Evolutionary conservation across 768 basidiomycete genomes (phyloP).

Genomic region (Auriscalpium microsporum): DNA sequence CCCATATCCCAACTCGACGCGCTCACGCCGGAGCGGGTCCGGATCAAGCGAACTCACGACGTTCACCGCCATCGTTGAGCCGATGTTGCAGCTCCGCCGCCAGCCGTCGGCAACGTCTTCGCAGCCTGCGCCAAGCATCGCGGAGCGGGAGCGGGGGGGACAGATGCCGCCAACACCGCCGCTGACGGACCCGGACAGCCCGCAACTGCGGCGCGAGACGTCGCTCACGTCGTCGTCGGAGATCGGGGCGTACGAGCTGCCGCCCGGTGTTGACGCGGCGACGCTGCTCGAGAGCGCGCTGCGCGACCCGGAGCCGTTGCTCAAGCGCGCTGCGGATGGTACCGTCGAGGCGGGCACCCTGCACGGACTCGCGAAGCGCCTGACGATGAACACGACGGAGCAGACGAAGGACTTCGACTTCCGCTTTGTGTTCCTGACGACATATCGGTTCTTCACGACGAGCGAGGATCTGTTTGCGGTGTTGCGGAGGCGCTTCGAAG

Average conservation of each 20-base stretch:
- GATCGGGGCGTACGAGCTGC: background rate
- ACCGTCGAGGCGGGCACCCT: conserved; percentile 32
- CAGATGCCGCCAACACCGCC: background rate
- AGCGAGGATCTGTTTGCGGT: conserved; percentile 31
- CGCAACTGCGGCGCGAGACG: background rate
- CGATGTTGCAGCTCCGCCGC: too few species aligned
- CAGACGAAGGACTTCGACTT: conserved; percentile 27
- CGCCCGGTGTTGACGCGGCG: background rate
- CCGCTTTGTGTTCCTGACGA: conserved; percentile 33
- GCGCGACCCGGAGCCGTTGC: conserved; percentile 3
- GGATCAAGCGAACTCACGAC: background rate
- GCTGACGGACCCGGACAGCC: background rate
- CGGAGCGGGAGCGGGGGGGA: too few species aligned
- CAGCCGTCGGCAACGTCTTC: too few species aligned
- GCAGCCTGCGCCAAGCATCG: too few species aligned
- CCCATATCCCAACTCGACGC: background rate
- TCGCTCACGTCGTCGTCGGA: background rate
- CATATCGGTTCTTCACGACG: conserved; percentile 35
- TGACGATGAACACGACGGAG: conserved; percentile 27
- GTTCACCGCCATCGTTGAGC: too few species aligned
- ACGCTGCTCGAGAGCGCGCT: conserved; percentile 1
- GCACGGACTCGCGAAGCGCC: conserved; percentile 33
- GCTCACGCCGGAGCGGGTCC: background rate
- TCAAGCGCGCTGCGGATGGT: conserved; percentile 16
- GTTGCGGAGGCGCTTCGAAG: conserved; percentile 31